These are phyloP conservation scores for Phaeolepiota aurea DNA, from an alignment of 768 basidiomycete species.

Conservation along the genomic window DNA sequence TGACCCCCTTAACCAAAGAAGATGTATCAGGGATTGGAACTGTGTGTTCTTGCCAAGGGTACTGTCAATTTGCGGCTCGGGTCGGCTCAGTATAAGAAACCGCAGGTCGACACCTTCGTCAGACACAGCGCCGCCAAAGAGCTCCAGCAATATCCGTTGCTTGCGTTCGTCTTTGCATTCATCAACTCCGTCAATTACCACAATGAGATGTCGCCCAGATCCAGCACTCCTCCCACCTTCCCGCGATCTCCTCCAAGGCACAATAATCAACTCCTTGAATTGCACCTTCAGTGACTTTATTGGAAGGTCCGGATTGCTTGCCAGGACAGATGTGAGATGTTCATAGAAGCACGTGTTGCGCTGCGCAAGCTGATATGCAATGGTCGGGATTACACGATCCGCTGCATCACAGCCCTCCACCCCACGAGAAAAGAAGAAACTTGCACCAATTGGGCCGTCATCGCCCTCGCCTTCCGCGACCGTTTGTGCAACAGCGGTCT, in stretches of 20 bases:
- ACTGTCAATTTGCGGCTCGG: constrained; percentile 14
- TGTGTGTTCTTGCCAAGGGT: constrained; percentile 3
- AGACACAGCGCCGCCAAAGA: too few relatives aligned
- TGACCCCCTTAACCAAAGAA: constrained; percentile 6
- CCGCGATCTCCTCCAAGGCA: constrained; percentile 6
- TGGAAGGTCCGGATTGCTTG: constrained; percentile 3
- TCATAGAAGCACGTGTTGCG: constrained; percentile 1
- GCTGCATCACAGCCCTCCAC: constrained; percentile 1
- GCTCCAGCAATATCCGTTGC: too few relatives aligned
- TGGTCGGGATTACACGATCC: constrained; percentile 10
- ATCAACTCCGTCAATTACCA: constrained; percentile 19
- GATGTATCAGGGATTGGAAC: constrained; percentile 1
- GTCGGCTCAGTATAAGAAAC: constrained; percentile 18
- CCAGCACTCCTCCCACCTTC: background rate
- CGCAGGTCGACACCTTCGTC: constrained; percentile 9
- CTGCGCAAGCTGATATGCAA: constrained; percentile 13
- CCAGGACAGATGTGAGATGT: constrained; percentile 5
- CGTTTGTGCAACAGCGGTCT: constrained; percentile 20
- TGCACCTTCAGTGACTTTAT: constrained; percentile 7
- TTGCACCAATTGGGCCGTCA: constrained; percentile 7
- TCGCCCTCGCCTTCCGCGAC: constrained; percentile 12
- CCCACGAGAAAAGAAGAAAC: constrained; percentile 13
- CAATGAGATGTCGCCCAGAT: background rate
- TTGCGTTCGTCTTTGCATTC: constrained; percentile 10
- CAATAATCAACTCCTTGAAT: constrained; percentile 6